A percentile compares a stretch with the other conserved stretches of the same genome.
These are phyloP conservation scores for Beauveria rudraprayagi DNA, from an alignment of 2,329 filamentous ascomycete genomes.

Conservation along the genomic window DNA sequence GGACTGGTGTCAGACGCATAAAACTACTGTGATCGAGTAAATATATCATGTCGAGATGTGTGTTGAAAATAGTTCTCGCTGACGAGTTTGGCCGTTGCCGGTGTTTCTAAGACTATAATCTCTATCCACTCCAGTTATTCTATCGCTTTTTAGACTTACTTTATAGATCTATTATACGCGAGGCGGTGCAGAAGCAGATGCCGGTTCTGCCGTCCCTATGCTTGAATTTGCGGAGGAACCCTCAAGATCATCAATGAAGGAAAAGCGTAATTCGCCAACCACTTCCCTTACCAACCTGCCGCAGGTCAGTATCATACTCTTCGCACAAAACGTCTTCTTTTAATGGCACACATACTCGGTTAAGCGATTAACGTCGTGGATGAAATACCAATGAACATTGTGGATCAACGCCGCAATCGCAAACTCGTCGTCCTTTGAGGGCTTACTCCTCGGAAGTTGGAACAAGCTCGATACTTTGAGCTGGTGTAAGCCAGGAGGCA, in stretches of 20 bases:
- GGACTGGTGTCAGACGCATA: too few relatives aligned
- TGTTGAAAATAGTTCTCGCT: too few relatives aligned
- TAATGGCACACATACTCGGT: not conserved
- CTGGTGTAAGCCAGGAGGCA: slow-evolving; percentile 3
- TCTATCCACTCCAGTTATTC: not conserved
- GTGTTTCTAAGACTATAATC: not conserved
- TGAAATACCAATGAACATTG: slow-evolving; percentile 8
- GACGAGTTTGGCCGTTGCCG: not conserved
- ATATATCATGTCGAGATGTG: not conserved
- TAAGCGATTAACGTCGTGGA: slow-evolving; percentile 6
- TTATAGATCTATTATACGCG: not conserved
- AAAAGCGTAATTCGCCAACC: slow-evolving; percentile 6
- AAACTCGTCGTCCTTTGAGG: not conserved
- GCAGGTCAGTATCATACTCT: not conserved
- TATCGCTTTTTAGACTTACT: not conserved
- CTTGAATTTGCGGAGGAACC: not conserved
- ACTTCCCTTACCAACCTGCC: not conserved
- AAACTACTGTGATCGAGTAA: not conserved
- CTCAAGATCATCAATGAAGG: slow-evolving; percentile 2
- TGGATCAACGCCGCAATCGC: slow-evolving; percentile 4
- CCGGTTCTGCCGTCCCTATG: not conserved
- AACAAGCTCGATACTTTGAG: not conserved
- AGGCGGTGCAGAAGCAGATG: not conserved
- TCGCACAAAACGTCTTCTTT: too few relatives aligned
- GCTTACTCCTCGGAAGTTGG: not conserved